Base-by-base conservation (phyloP, 192 early-diverging fungal genomes). In the Globomyces pollinis-pini region DNA sequence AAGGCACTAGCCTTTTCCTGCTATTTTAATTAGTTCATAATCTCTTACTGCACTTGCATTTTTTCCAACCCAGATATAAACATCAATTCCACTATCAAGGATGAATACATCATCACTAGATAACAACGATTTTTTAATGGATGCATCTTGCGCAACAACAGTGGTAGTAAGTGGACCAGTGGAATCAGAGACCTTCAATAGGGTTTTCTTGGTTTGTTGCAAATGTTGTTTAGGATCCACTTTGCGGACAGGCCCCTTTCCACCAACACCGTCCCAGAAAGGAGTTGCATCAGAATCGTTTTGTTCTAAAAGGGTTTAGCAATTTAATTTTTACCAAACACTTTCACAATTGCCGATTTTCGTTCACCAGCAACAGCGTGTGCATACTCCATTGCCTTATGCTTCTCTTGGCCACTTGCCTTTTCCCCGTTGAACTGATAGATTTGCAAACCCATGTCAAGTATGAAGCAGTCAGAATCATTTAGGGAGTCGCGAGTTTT, bases 391-490 rank as follows among this genome's bases (percentile, higher is more conserved):
- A 84, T 83, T 3, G 83, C 88, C 41, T 85, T 88, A 36, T 75
- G 75, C 58, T 72, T 84, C 61, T 91, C 88, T 24, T 80, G 57
- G 1, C 87, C 87, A 12, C 69, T 76, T 30, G 75, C 65, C 1
- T 76, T 51, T 20, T 50, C 56, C 7, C 89, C 87, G 57, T 90
- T 85, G 82, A 85, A 87, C 63, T 83, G 83, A 59, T 76, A 77
- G 30, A 91, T 66, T 2, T 71, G 61, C 29, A 79, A 65, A n/a
- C 88, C 88, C 1, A 65, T 66, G 61, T 91, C 87, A 21, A 88
- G 52, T 9, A 91, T 70, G 69, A 91, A 91, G 13, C 88, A 87
- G 60, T 88, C 87, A 0, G 80, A 84, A 15, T 73, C 71, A 68
- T 86, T 87, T 24, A 91, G 63, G 28, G 74, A 78, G 7, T 61